A percentile compares a stretch with the other conserved stretches of the same genome.
phyloP scores from a whole-genome alignment of 352 stramenopile genomes.

The Globisporangium alternatum region DNA sequence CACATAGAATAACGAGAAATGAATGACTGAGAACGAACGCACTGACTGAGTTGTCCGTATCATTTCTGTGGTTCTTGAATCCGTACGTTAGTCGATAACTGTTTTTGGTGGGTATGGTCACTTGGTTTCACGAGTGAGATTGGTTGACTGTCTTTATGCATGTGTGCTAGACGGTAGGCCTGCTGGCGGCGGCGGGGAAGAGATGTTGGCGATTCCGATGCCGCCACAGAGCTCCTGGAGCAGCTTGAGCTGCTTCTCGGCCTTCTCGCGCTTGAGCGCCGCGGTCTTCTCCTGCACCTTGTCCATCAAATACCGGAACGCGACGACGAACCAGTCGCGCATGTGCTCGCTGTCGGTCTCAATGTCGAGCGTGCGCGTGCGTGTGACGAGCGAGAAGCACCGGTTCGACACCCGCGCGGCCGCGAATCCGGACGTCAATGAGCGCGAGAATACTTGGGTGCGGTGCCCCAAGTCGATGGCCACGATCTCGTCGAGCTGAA shows the following conservation, averaged over 20 bases:
- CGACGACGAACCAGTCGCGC: slow-evolving; percentile 84
- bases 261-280: slow-evolving; percentile 70
- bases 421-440: slow-evolving; percentile 29
- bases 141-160: slow-evolving; percentile 7
- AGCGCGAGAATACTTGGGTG: slow-evolving; percentile 68
- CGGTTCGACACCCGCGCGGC: slow-evolving; percentile 25
- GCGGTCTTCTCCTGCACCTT: slow-evolving; percentile 84
- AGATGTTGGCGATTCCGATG: slow-evolving; percentile 18
- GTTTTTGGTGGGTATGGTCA: no score
- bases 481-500: slow-evolving; percentile 73
- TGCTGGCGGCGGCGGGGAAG: background rate
- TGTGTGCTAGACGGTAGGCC: background rate
- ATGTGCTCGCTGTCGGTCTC: slow-evolving; percentile 66
- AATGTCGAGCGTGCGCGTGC: slow-evolving; percentile 67
- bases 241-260: slow-evolving; percentile 73
- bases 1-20: slow-evolving; percentile 1
- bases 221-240: slow-evolving; percentile 65
- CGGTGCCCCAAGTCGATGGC: slow-evolving; percentile 48
- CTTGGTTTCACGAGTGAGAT: background rate
- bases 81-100: background rate
- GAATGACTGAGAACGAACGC: background rate
- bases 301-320: slow-evolving; percentile 82
- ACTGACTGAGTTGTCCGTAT: background rate
- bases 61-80: background rate
- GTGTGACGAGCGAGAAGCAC: slow-evolving; percentile 76